Evolutionary conservation across 2,329 filamentous ascomycete species (phyloP).

Genomic region (Didymella pomorum): DNA sequence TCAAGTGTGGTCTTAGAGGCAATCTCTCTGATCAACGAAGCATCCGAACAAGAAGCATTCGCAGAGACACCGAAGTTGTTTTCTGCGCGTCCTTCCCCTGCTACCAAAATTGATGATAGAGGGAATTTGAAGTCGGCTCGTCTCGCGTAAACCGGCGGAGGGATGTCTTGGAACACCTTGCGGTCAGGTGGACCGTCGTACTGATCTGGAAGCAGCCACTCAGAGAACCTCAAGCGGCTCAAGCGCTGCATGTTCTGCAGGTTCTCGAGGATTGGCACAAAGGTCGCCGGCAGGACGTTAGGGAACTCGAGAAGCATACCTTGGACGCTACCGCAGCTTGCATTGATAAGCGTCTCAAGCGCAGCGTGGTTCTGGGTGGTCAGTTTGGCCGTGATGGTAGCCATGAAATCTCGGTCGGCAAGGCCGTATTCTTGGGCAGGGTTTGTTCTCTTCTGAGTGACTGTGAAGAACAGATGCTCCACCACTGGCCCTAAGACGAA

Average conservation of each 20-base stretch:
- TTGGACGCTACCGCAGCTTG: slow-evolving; percentile 16
- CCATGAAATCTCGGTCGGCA: slow-evolving; percentile 12
- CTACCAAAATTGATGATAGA: slow-evolving; percentile 29
- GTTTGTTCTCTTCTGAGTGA: slow-evolving; percentile 25
- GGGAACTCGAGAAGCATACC: slow-evolving; percentile 43
- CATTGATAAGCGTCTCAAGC: slow-evolving; percentile 25
- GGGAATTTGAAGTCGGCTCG: slow-evolving; percentile 31
- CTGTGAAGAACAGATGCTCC: slow-evolving; percentile 40
- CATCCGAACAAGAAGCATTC: slow-evolving; percentile 26
- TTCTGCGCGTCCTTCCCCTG: not conserved
- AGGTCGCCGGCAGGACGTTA: slow-evolving; percentile 40
- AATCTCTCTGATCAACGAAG: slow-evolving; percentile 24
- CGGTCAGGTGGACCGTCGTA: not conserved
- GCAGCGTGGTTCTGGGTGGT: slow-evolving; percentile 23
- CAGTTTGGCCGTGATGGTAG: slow-evolving; percentile 29
- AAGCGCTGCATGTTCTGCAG: slow-evolving; percentile 38
- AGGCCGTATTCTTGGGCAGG: slow-evolving; percentile 18
- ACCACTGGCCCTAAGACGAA: slow-evolving; percentile 21
- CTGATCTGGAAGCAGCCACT: slow-evolving; percentile 39
- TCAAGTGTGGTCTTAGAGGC: slow-evolving; percentile 56
- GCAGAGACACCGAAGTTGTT: slow-evolving; percentile 22
- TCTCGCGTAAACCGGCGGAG: slow-evolving; percentile 39
- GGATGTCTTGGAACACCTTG: slow-evolving; percentile 26
- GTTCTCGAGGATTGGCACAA: slow-evolving; percentile 39
- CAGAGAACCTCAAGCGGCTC: slow-evolving; percentile 35